A percentile compares a stretch with the other conserved stretches of the same genome.
These are phyloP conservation scores for Dendrobium huoshanense DNA, from an alignment of 106 monocot species.

Conservation along the genomic window DNA sequence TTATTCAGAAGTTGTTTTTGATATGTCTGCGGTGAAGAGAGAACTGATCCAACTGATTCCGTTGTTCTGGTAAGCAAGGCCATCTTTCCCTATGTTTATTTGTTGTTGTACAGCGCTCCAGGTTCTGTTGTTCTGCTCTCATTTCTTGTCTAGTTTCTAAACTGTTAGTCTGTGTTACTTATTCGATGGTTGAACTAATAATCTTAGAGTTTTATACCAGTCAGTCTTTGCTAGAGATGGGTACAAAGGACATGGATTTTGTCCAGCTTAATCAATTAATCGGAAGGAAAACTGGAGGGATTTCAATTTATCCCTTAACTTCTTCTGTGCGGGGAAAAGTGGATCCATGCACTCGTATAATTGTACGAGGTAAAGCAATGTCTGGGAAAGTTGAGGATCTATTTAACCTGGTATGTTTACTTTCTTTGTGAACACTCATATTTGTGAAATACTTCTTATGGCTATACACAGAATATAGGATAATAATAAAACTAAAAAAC, in stretches of 20 bases:
- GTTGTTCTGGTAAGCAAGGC: slow-evolving; percentile 73
- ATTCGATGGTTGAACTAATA: slow-evolving; percentile 5
- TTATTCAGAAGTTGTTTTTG: slow-evolving; percentile 97
- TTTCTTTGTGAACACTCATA: not conserved
- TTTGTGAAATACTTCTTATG: not conserved
- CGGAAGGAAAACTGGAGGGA: slow-evolving; percentile 97
- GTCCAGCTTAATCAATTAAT: slow-evolving; percentile 95
- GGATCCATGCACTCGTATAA: slow-evolving; percentile 74
- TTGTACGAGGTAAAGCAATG: slow-evolving; percentile 95
- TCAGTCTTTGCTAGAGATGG: slow-evolving; percentile 99
- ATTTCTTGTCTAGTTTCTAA: not conserved
- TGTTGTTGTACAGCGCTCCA: not conserved
- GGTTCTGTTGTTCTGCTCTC: slow-evolving; percentile 3
- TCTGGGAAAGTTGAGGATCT: slow-evolving; percentile 68
- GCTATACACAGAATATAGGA: not conserved
- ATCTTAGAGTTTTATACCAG: slow-evolving; percentile 34
- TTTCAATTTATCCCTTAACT: slow-evolving; percentile 94
- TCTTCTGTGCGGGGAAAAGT: slow-evolving; percentile 76
- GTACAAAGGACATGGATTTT: slow-evolving; percentile 96
- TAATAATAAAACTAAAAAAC: not conserved
- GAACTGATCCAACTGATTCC: slow-evolving; percentile 85
- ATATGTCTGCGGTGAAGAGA: slow-evolving; percentile 78
- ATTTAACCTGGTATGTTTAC: slow-evolving; percentile 68
- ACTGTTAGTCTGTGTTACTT: not conserved
- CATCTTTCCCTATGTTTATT: not conserved